Conservation (phyloP, 176 grass and related monocot species). For the Secale cereale region DNA sequence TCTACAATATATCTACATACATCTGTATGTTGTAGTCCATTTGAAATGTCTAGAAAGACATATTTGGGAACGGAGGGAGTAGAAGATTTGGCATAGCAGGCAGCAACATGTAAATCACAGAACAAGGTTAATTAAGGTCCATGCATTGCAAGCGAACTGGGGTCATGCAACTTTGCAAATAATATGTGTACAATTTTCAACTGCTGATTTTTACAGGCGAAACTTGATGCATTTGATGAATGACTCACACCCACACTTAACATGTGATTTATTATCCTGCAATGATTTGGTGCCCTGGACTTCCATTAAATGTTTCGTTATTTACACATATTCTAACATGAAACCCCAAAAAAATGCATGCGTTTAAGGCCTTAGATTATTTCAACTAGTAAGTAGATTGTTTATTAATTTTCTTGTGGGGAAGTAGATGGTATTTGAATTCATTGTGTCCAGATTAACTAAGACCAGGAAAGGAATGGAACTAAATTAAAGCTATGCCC, state of each 20-base stretch:
- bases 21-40: too few species aligned
- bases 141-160: conserved; percentile 1
- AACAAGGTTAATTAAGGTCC: conserved; percentile 23
- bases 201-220: neutral
- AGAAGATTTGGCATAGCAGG: conserved; percentile 13
- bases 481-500: neutral
- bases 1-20: too few species aligned
- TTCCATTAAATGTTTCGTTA: neutral
- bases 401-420: neutral
- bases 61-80: neutral
- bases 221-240: neutral
- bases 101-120: conserved; percentile 7
- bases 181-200: neutral
- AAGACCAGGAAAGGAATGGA: neutral
- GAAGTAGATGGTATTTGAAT: neutral
- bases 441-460: neutral
- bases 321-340: neutral
- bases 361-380: neutral
- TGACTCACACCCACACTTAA: neutral
- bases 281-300: neutral
- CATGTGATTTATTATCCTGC: neutral
- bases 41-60: too few species aligned
- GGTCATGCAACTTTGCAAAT: neutral
- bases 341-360: neutral
- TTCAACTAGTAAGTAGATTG: neutral